Evolutionary conservation across 257 asterid genomes (phyloP).

Genomic region (Solanum verrucosum): DNA sequence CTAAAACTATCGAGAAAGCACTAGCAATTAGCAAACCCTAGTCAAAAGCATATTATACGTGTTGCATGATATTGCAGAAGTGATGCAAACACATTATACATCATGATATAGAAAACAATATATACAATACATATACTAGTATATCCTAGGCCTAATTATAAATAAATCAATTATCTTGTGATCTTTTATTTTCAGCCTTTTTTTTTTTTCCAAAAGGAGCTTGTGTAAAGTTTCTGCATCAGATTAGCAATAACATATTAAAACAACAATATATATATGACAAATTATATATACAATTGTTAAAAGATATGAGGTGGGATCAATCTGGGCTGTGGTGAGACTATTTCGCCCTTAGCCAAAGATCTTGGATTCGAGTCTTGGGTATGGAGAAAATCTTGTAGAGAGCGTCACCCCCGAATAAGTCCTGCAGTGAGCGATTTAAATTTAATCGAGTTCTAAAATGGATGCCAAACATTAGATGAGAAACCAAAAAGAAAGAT

Average conservation of each 20-base stretch:
- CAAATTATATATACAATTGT: too few relatives aligned
- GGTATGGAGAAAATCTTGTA: too few relatives aligned
- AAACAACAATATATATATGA: background rate
- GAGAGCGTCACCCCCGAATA: too few relatives aligned
- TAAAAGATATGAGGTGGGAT: too few relatives aligned
- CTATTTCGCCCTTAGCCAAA: too few relatives aligned
- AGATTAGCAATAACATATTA: background rate
- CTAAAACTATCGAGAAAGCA: background rate
- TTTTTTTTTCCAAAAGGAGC: background rate
- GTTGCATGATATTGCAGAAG: background rate
- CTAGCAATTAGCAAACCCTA: background rate
- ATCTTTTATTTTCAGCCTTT: background rate
- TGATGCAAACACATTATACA: background rate
- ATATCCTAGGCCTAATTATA: background rate
- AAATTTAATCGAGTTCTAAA: too few relatives aligned
- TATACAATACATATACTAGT: background rate
- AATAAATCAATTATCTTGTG: background rate
- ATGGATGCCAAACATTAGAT: too few relatives aligned
- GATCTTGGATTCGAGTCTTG: rapidly evolving
- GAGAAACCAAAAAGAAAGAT: background rate
- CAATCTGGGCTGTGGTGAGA: too few relatives aligned
- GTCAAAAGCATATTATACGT: background rate
- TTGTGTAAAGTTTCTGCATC: background rate
- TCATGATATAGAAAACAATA: background rate
- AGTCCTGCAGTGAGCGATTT: rapidly evolving